Conservation (phyloP, 208 protist species). For the Acanthamoeba culbertsoni region DNA sequence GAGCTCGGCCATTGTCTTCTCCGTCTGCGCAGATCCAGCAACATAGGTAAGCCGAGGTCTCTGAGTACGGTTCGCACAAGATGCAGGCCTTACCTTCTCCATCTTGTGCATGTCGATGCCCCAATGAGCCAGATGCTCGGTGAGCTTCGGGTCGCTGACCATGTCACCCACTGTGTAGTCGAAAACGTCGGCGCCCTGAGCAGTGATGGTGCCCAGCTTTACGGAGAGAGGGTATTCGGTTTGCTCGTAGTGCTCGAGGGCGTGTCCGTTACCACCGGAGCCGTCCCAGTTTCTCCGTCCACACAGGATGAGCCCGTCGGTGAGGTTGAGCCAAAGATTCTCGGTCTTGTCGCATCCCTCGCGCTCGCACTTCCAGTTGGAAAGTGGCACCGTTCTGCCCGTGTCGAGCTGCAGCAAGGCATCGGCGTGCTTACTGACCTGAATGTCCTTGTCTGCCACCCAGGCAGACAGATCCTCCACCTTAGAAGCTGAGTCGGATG, state of each 20-base stretch:
- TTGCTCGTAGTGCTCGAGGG: constrained; percentile 86
- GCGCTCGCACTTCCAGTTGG: constrained; percentile 38
- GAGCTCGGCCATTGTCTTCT: constrained; percentile 95
- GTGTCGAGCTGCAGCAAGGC: constrained; percentile 29
- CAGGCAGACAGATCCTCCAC: constrained; percentile 6
- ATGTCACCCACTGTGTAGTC: constrained; percentile 95
- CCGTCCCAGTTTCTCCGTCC: constrained; percentile 84
- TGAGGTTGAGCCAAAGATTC: constrained; percentile 56
- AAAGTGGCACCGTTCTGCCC: not conserved
- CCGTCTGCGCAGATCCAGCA: constrained; percentile 74
- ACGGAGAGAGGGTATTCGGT: constrained; percentile 91
- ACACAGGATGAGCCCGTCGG: constrained; percentile 43
- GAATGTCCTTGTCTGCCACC: not conserved
- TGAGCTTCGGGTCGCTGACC: constrained; percentile 92
- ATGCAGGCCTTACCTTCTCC: constrained; percentile 90
- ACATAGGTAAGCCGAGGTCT: too few species aligned
- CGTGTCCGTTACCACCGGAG: constrained; percentile 94
- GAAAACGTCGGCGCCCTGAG: constrained; percentile 86
- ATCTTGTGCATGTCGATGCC: constrained; percentile 92
- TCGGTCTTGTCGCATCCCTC: constrained; percentile 27
- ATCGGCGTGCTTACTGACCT: constrained; percentile 50
- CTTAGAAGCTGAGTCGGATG: constrained; percentile 35
- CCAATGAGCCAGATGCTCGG: constrained; percentile 93
- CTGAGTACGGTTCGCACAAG: too few species aligned
- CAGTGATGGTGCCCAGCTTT: constrained; percentile 95